Evolutionary conservation across 2,329 filamentous ascomycete genomes (phyloP).

Genomic region (Dothideomycetes sp.): DNA sequence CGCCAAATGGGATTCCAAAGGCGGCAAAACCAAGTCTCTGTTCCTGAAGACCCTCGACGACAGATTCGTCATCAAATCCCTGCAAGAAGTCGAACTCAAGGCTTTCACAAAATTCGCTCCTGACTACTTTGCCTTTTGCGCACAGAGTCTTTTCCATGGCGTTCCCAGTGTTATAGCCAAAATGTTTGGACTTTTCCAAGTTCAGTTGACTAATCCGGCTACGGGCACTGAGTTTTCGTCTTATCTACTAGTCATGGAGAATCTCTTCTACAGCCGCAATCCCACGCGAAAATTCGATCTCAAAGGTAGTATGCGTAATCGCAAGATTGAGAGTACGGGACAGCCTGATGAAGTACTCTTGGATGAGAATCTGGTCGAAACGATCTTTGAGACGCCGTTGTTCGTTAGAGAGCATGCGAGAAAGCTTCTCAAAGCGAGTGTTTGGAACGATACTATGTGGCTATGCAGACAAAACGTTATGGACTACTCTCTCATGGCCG

Average conservation of each 20-base stretch:
- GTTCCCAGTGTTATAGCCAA: constrained; percentile 95
- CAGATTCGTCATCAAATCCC: constrained; percentile 81
- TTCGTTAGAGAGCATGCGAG: constrained; percentile 95
- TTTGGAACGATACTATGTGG: constrained; percentile 97
- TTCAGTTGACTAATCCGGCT: constrained; percentile 88
- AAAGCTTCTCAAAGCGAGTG: constrained; percentile 79
- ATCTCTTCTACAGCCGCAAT: constrained; percentile 89
- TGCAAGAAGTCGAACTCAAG: constrained; percentile 83
- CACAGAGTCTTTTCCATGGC: constrained; percentile 84
- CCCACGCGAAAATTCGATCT: constrained; percentile 78
- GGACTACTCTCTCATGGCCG: constrained; percentile 98
- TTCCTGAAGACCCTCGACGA: constrained; percentile 96
- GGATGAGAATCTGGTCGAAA: constrained; percentile 98
- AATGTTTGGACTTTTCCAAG: constrained; percentile 97
- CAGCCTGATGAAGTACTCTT: constrained; percentile 93
- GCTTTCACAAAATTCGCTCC: constrained; percentile 94
- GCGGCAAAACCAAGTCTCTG: constrained; percentile 93
- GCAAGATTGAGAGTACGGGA: constrained; percentile 90
- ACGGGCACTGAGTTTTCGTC: constrained; percentile 92
- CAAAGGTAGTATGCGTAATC: constrained; percentile 97
- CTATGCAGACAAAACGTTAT: constrained; percentile 92
- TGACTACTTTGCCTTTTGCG: constrained; percentile 96
- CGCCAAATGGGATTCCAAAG: constrained; percentile 95
- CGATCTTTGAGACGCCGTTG: constrained; percentile 92
- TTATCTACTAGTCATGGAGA: constrained; percentile 92